Percentiles rank a stretch among this genome's conserved stretches.
These are phyloP conservation scores for Solanum chacoense DNA, from an alignment of 305 asterid species.

Conservation along the genomic window DNA sequence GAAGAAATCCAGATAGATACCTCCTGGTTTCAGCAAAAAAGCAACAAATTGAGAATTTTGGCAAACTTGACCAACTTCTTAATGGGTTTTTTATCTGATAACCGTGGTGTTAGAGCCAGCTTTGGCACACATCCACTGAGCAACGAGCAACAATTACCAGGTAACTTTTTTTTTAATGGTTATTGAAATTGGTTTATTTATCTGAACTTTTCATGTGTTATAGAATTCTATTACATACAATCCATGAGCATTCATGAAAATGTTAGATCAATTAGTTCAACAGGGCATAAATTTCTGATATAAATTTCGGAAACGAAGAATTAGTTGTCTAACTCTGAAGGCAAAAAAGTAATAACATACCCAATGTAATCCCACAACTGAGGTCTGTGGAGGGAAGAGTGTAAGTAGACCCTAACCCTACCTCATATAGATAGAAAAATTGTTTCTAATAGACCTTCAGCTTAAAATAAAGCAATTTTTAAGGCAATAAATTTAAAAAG, in stretches of 20 bases:
- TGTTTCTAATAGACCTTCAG: not conserved
- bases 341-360: not conserved
- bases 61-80: not conserved
- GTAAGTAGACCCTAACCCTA: not conserved
- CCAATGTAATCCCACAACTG: not conserved
- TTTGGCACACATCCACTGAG: not conserved
- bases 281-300: not conserved
- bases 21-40: constrained; percentile 3
- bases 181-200: not conserved
- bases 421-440: not conserved
- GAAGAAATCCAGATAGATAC: not conserved
- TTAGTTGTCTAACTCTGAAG: not conserved
- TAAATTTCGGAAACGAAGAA: not conserved
- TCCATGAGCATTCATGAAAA: not conserved
- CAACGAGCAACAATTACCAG: not conserved
- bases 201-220: not conserved
- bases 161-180: not conserved
- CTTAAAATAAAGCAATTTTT: not conserved
- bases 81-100: not conserved
- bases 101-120: not conserved
- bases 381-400: not conserved
- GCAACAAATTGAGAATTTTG: not conserved
- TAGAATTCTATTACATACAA: not conserved
- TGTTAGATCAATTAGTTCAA: not conserved
- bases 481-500: not conserved